Conservation (phyloP, 208 protist species). For the Lotmaria passim region DNA sequence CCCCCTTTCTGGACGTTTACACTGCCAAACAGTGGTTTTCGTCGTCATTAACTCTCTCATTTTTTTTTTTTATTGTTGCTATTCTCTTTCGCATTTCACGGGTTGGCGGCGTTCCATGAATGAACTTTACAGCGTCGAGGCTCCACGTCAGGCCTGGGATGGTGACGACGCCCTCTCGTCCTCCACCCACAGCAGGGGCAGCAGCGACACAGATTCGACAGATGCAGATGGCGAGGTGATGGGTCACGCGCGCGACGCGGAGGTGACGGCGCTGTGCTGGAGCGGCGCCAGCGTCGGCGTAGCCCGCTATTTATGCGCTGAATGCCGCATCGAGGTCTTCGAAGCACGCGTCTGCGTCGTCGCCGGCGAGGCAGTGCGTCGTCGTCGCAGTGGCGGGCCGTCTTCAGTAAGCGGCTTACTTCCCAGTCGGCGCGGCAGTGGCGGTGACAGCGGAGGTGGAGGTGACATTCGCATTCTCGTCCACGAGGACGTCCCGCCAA, state of each 20-base stretch:
- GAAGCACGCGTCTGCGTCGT: conserved; percentile 45
- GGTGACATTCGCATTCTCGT: conserved; percentile 32
- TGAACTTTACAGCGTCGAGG: neutral
- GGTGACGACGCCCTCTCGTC: neutral
- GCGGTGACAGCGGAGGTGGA: neutral
- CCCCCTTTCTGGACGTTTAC: too few species aligned
- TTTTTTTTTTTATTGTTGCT: neutral
- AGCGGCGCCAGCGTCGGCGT: conserved; percentile 39
- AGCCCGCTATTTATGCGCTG: conserved; percentile 36
- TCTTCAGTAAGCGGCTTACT: neutral
- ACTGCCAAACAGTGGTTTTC: too few species aligned
- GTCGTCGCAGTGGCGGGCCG: neutral
- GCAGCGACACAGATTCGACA: neutral
- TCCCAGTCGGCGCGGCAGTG: neutral
- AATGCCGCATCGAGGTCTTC: conserved; percentile 64
- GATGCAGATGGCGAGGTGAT: neutral
- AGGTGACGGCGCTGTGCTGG: conserved; percentile 34
- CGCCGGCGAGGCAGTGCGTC: conserved; percentile 27
- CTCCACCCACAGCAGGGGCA: too few species aligned
- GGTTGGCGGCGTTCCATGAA: neutral
- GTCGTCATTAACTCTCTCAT: too few species aligned
- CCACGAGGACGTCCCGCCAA: conserved; percentile 46
- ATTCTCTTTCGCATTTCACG: neutral
- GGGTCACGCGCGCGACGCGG: neutral
- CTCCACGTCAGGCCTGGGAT: neutral